Base-by-base conservation (phyloP, 2,329 filamentous ascomycete genomes). In the Fusarium sp. region DNA sequence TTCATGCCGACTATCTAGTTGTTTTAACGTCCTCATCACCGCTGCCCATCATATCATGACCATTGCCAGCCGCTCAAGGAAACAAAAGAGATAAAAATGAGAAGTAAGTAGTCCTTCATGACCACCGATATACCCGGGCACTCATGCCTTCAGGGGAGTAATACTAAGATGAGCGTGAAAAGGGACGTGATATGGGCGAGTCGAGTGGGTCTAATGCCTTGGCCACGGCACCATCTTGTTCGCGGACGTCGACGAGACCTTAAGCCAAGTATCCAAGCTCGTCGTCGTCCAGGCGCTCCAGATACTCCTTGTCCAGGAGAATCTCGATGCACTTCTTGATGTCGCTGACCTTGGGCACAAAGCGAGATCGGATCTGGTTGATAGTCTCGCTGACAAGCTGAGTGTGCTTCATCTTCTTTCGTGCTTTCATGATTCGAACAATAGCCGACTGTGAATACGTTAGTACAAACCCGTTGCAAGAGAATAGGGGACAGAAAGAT, bases 271-370 rank as follows among this genome's bases (percentile, higher is more conserved):
- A 98, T 67, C 96, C 95, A 70, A 99, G 89, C 81, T 98, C 95
- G 80, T 98, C 97, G 64, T 94, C 95, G 57, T 98, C 97, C 68
- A 98, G 86, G 67, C 97, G 94, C 87, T 99, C 97, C 58, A 99
- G 90, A 80, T 99, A 99, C 84, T 99, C 97, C 88, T 99, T 99
- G 88, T 99, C 97, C 75, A 99, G 92, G 45, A 99, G 89, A 75
- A 98, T 98, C 84, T 99, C 97, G 82, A 99, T 98, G 84, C 97
- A 98, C 87, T 98, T 99, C 88, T 99, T 99, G 90, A 99, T 99
- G 78, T 99, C 97, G 18, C 91, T 88, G 34, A 99, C 90, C 85
- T 97, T 97, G 45, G 97, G 97, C 67, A 95, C 92, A 84, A 99
- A 99, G 45, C 97, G 94, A 48, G 92, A 92, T 82, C 94, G 94